Evolutionary conservation across 371 early-diverging fungal species (phyloP).

Genomic region (Lichtheimia ornata): DNA sequence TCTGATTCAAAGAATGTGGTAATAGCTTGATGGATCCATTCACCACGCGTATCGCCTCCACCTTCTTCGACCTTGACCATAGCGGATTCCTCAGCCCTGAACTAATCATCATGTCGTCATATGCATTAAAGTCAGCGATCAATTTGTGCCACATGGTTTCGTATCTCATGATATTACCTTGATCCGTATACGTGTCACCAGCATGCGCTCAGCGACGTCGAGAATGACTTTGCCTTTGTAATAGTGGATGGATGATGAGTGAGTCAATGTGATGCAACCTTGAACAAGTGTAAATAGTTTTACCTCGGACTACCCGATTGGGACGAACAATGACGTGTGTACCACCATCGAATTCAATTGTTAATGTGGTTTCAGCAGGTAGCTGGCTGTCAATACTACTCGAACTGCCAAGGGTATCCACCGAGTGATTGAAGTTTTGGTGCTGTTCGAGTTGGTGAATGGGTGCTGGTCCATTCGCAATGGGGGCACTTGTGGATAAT

Average conservation of each 20-base stretch:
- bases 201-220: slow-evolving; percentile 30
- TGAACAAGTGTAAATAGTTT: background rate
- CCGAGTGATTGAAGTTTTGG: background rate
- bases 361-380: slow-evolving; percentile 9
- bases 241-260: background rate
- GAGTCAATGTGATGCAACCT: too few relatives aligned
- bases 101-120: slow-evolving; percentile 20
- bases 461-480: background rate
- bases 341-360: slow-evolving; percentile 51
- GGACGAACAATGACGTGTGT: slow-evolving; percentile 49
- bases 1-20: slow-evolving; percentile 52
- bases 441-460: background rate
- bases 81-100: slow-evolving; percentile 52
- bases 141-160: background rate
- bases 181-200: slow-evolving; percentile 44
- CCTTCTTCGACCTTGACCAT: slow-evolving; percentile 50
- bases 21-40: slow-evolving; percentile 44
- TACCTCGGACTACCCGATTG: slow-evolving; percentile 46
- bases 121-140: background rate
- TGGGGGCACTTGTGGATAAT: slow-evolving; percentile 8
- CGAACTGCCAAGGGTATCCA: slow-evolving; percentile 1
- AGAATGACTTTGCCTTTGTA: slow-evolving; percentile 33
- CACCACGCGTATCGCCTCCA: slow-evolving; percentile 31
- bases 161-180: slow-evolving; percentile 28
- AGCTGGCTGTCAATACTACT: background rate